Evolutionary conservation across 129 eudicot genomes (phyloP).

Genomic region (Deinandra increscens): DNA sequence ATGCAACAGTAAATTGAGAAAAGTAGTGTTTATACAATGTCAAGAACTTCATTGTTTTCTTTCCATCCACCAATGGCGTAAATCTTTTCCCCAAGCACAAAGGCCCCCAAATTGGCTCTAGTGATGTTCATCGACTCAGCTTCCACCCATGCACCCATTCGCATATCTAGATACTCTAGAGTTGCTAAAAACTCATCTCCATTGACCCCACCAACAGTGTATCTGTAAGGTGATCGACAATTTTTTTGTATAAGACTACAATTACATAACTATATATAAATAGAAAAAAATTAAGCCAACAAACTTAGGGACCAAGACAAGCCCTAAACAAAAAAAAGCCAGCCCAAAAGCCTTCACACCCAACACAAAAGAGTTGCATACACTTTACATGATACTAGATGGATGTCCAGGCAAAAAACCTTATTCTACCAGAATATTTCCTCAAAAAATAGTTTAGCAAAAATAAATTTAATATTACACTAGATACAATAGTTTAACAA

Average conservation of each 20-base stretch:
- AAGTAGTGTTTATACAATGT: slow-evolving; percentile 33
- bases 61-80: slow-evolving; percentile 53
- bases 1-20: not conserved
- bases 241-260: not conserved
- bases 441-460: not conserved
- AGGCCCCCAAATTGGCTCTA: slow-evolving; percentile 51
- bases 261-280: no score
- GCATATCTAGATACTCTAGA: slow-evolving; percentile 61
- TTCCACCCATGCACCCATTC: slow-evolving; percentile 57
- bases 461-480: slow-evolving; percentile 5
- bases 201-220: slow-evolving; percentile 71
- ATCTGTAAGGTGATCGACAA: slow-evolving; percentile 38
- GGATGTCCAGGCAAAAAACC: not conserved
- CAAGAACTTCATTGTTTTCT: slow-evolving; percentile 26
- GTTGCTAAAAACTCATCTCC: slow-evolving; percentile 44
- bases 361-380: not conserved
- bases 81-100: slow-evolving; percentile 37
- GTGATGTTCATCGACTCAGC: slow-evolving; percentile 52
- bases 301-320: no score
- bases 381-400: not conserved
- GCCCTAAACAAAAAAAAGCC: no score
- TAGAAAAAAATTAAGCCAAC: no score
- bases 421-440: slow-evolving; percentile 5
- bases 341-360: no score
- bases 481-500: not conserved